A percentile compares a stretch with the other conserved stretches of the same genome.
These are phyloP conservation scores for Magnusiomyces tetraspermus DNA, from an alignment of 1,139 yeast genomes.

Conservation along the genomic window DNA sequence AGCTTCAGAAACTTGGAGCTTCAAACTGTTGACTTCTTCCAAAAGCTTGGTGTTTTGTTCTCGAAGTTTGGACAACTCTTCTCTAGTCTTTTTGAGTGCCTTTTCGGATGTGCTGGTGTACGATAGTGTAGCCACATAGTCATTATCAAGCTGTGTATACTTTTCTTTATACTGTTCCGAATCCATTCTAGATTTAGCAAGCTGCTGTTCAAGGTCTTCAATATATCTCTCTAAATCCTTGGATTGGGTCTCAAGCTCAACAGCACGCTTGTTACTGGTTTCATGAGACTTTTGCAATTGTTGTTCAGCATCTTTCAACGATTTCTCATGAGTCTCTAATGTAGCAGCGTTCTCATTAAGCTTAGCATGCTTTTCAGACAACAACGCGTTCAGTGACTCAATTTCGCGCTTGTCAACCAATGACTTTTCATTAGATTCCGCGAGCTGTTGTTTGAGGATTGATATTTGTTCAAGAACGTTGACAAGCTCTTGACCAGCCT, in stretches of 20 bases:
- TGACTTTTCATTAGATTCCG: conserved; percentile 15
- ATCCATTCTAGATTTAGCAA: background rate
- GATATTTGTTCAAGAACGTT: conserved; percentile 22
- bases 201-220: background rate
- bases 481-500: conserved; percentile 23
- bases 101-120: conserved; percentile 66
- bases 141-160: conserved; percentile 34
- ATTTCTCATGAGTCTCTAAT: too few species aligned
- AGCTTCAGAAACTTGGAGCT: conserved; percentile 39
- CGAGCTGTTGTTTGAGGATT: conserved; percentile 23
- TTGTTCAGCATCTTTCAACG: too few species aligned
- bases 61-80: conserved; percentile 55
- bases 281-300: background rate
- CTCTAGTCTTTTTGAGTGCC: conserved; percentile 65
- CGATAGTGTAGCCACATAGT: conserved; percentile 61
- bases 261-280: background rate
- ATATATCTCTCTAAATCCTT: background rate
- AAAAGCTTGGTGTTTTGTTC: conserved; percentile 46
- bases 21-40: conserved; percentile 55
- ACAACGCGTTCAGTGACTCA: conserved; percentile 11
- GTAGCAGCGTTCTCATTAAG: background rate
- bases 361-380: background rate
- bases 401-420: conserved; percentile 12
- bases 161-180: background rate
- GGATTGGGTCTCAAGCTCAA: background rate